Base-by-base conservation (phyloP, 169 alveolate genomes). In the Prorocentrum cordatum region DNA sequence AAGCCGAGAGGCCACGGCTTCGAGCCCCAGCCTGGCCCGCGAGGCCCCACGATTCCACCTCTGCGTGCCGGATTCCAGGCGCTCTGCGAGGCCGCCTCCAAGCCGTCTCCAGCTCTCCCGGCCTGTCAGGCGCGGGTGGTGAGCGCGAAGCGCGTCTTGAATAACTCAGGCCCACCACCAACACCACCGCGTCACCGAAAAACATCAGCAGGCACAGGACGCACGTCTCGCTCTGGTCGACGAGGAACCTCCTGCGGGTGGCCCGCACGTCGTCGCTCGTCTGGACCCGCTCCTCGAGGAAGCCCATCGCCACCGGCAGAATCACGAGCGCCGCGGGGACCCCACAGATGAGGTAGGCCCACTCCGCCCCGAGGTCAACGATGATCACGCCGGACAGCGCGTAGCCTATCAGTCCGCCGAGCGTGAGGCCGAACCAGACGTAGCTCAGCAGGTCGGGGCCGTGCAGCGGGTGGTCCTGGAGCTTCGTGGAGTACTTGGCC, bases 401-500 rank as follows among this genome's bases (percentile, higher is more conserved):
- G 35, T 42, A 47, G 35, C 83, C 91, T 7, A 71, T 33, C 36
- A 83, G 83, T 31, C 91, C 91, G 22, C 71, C 77, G 38, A 68
- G 22, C 75, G 64, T 70, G 29, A 87, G 62, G 24, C 92, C 92
- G 32, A 59, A 80, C 92, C 92, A 87, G 7, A 89, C 92, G 42
- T 39, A 89, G 24, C 91, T 72, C 86, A 89, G 39, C 84, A 89
- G 33, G 45, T 83, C 92, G 6, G 92, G 92, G 0, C 92, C 92
- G 47, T 70, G 80, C 22, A 26, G 38, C 24, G 92, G 92, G 26
- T 64, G 35, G 24, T 50, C n/a, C 35, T 89, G 86, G 85, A 89
- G 58, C 62, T 50, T 68, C 38, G 67, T 85, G 31, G 91, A 84
- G 27, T 89, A 89, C 70, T 77, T 89, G 10, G 91, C 92, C 77